A percentile compares a stretch with the other conserved stretches of the same genome.
Evolutionary conservation across 495 filamentous ascomycete genomes (phyloP).

Genomic region (Gamarada debralockiae): DNA sequence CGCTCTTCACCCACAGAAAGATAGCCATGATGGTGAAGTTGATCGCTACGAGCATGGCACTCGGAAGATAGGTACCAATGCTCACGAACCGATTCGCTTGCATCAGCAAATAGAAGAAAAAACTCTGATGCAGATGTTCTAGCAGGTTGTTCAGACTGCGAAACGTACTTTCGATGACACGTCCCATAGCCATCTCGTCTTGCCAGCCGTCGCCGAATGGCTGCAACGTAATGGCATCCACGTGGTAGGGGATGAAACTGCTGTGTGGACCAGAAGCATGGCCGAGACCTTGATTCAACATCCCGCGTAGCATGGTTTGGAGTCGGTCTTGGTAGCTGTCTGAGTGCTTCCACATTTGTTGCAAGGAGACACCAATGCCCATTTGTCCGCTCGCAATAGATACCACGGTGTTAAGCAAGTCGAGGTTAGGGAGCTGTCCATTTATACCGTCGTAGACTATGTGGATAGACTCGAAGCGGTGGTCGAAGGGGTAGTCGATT

Average conservation of each 20-base stretch:
- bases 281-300: slow-evolving; percentile 87
- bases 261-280: slow-evolving; percentile 90
- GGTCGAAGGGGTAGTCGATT: slow-evolving; percentile 85
- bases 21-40: slow-evolving; percentile 97
- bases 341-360: slow-evolving; percentile 82
- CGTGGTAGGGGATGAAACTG: slow-evolving; percentile 95
- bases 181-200: slow-evolving; percentile 92
- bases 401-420: slow-evolving; percentile 92
- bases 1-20: slow-evolving; percentile 84
- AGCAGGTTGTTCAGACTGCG: slow-evolving; percentile 92
- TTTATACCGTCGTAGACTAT: slow-evolving; percentile 96
- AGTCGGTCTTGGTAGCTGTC: slow-evolving; percentile 81
- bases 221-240: slow-evolving; percentile 92
- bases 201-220: slow-evolving; percentile 90
- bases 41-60: slow-evolving; percentile 89
- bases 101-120: slow-evolving; percentile 98
- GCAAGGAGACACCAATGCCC: slow-evolving; percentile 73
- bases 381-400: slow-evolving; percentile 87
- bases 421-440: slow-evolving; percentile 90
- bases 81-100: slow-evolving; percentile 88
- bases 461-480: slow-evolving; percentile 80
- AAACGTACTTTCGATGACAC: slow-evolving; percentile 84
- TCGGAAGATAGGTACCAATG: slow-evolving; percentile 95
- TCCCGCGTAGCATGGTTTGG: slow-evolving; percentile 85
- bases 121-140: slow-evolving; percentile 96